These are phyloP conservation scores for Coniosporium apollinis DNA, from an alignment of 495 filamentous ascomycete species.

Conservation along the genomic window DNA sequence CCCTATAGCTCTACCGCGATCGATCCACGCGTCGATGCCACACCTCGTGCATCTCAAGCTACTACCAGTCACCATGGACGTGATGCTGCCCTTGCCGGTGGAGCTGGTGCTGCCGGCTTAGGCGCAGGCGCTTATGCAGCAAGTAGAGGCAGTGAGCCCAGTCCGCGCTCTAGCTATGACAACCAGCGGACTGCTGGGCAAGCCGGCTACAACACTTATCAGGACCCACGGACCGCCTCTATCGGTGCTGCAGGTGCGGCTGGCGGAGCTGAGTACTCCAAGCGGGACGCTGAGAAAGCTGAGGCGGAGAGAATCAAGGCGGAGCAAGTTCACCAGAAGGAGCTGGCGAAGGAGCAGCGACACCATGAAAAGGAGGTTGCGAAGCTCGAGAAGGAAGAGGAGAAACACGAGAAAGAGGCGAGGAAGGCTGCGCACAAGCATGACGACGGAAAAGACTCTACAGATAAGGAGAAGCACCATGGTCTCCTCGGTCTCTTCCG, in stretches of 20 bases:
- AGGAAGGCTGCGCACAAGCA: slow-evolving; percentile 7
- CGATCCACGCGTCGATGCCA: not conserved
- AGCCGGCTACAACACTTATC: too few relatives aligned
- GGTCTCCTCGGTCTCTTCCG: slow-evolving; percentile 19
- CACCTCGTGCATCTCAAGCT: not conserved
- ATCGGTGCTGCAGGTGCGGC: slow-evolving; percentile 9
- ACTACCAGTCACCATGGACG: slow-evolving; percentile 3
- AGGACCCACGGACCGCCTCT: slow-evolving; percentile 4
- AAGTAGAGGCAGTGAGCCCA: too few relatives aligned
- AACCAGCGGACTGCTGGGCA: not conserved
- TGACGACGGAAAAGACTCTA: slow-evolving; percentile 4
- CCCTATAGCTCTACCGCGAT: not conserved
- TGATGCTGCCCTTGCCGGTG: slow-evolving; percentile 9
- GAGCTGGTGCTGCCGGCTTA: slow-evolving; percentile 7
- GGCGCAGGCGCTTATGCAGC: slow-evolving; percentile 10
- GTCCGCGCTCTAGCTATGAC: not conserved
- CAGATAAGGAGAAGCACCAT: slow-evolving; percentile 10
- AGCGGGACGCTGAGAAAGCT: slow-evolving; percentile 13
- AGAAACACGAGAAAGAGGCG: slow-evolving; percentile 7
- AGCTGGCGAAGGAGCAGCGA: slow-evolving; percentile 5
- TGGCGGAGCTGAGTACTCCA: slow-evolving; percentile 7
- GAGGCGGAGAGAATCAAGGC: slow-evolving; percentile 9
- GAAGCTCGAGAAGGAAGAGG: slow-evolving; percentile 12
- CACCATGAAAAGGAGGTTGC: slow-evolving; percentile 5
- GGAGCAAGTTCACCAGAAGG: too few relatives aligned